Evolutionary conservation across 2,329 filamentous ascomycete species (phyloP), one percentile per base, ranked within the genome.

Genomic region (Aspergillus sp.): DNA sequence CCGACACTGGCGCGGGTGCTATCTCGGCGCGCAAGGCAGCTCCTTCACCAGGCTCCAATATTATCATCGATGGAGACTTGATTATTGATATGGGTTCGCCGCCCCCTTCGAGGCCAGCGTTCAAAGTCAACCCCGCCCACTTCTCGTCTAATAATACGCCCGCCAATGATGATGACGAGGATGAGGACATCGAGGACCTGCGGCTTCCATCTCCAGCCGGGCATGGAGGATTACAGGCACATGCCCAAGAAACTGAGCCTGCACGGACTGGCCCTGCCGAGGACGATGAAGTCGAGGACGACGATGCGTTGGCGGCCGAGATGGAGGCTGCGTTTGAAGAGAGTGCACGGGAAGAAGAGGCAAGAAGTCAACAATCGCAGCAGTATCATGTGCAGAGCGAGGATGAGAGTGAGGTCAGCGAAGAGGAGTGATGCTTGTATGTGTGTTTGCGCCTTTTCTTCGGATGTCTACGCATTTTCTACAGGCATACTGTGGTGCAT

Each of bases 361-460:
- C 78, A 22, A 62, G 65, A 24, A 69, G 58, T 17, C 67, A 68
- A 24, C 64, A 67, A 13, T 65, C 66, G 14, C 60, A 68, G 42
- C 65, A 64, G 26, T 71, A 71, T 22, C 57, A 60, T 49, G 58
- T 66, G 42, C 59, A 62, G 20, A 79, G 75, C 33, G 82, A 83
- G 16, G 71, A 76, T 48, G 83, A 86, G 66, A 86, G 83, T 58
- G 82, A 85, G 60, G 83, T 86, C 49, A 86, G 84, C 58, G 84
- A 86, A 65, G 84, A 86, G 65, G 84, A 86, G 64, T 86, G 57
- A 68, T 50, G 4, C 8, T 49, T n/a, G 10, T 13, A 68, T 49
- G 4, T 13, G 47, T 16, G 10, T 14, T 43, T 42, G 10, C 56
- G 20, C 22, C 35, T 46, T 45, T 42, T 51, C 50, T 13, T 41